Conservation (phyloP, 768 basidiomycete species). For the Chlorophyllum brunneum region DNA sequence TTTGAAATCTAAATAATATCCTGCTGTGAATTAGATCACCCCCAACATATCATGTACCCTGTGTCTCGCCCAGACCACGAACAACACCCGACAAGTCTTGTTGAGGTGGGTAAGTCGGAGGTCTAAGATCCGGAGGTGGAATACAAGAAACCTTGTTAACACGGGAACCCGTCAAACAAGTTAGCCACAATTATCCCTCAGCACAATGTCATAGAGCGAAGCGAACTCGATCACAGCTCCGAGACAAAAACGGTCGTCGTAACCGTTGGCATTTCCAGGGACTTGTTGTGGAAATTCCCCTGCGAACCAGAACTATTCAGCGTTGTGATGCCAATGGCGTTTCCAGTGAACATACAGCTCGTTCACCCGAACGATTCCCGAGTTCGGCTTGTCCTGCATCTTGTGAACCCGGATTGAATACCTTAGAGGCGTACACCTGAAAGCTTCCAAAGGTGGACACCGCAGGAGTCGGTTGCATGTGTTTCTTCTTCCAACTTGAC, state of each 20-base stretch:
- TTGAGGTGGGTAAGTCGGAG: no score
- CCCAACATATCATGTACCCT: no score
- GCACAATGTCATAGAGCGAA: no score
- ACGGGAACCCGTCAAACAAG: no score
- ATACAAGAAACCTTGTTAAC: no score
- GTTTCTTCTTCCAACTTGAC: conserved; percentile 9
- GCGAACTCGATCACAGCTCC: conserved; percentile 9
- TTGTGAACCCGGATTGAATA: neutral
- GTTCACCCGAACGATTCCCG: neutral
- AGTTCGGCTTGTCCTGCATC: neutral
- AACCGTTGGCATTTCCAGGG: conserved; percentile 12
- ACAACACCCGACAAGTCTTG: no score
- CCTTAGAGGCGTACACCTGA: neutral
- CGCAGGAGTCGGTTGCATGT: neutral
- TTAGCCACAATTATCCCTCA: no score
- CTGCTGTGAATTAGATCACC: no score
- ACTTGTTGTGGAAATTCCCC: neutral
- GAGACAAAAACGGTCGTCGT: conserved; percentile 15
- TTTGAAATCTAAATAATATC: neutral
- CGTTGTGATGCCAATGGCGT: neutral
- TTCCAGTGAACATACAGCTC: neutral
- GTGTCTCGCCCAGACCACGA: no score
- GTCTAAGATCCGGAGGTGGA: no score
- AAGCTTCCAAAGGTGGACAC: neutral
- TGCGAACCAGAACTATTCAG: neutral